Percentiles rank a stretch among this genome's conserved stretches.
phyloP scores from a whole-genome alignment of 129 eudicot genomes.

The Chrysanthemum lavandulifolium region DNA sequence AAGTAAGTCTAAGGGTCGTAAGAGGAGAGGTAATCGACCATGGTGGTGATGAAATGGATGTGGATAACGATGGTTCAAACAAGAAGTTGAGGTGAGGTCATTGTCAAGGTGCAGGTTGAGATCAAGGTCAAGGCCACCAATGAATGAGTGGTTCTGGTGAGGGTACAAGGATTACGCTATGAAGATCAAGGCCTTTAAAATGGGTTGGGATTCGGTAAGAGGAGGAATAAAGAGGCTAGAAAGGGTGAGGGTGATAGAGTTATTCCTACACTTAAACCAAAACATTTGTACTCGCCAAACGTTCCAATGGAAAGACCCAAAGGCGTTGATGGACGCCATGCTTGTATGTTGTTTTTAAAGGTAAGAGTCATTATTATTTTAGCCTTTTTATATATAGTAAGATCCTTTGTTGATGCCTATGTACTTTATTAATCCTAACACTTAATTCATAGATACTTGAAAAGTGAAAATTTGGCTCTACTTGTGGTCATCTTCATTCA shows the following conservation, averaged over 20 bases:
- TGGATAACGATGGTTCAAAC: slow-evolving; percentile 49
- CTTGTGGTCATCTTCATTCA: too few species aligned
- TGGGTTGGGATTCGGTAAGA: slow-evolving; percentile 51
- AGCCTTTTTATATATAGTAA: neutral
- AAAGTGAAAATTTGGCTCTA: too few species aligned
- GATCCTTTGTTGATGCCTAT: neutral
- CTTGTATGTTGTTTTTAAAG: neutral
- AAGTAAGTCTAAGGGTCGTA: slow-evolving; percentile 86
- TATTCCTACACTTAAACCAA: slow-evolving; percentile 75
- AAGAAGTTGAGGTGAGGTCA: slow-evolving; percentile 73
- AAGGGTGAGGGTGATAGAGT: slow-evolving; percentile 79
- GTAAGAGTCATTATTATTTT: neutral
- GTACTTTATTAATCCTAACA: neutral
- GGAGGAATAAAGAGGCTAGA: slow-evolving; percentile 78
- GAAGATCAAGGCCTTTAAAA: slow-evolving; percentile 59
- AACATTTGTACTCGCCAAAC: slow-evolving; percentile 86
- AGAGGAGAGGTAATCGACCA: slow-evolving; percentile 71
- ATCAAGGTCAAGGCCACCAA: slow-evolving; percentile 67
- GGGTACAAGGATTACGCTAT: slow-evolving; percentile 72
- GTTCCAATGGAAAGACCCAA: slow-evolving; percentile 66
- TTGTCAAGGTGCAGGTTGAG: slow-evolving; percentile 41
- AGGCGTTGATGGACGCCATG: slow-evolving; percentile 45
- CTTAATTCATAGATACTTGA: neutral
- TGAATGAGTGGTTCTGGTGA: slow-evolving; percentile 65
- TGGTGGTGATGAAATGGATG: slow-evolving; percentile 57